These are phyloP conservation scores for Alternaria panax DNA, from an alignment of 2,329 filamentous ascomycete species.

Conservation along the genomic window DNA sequence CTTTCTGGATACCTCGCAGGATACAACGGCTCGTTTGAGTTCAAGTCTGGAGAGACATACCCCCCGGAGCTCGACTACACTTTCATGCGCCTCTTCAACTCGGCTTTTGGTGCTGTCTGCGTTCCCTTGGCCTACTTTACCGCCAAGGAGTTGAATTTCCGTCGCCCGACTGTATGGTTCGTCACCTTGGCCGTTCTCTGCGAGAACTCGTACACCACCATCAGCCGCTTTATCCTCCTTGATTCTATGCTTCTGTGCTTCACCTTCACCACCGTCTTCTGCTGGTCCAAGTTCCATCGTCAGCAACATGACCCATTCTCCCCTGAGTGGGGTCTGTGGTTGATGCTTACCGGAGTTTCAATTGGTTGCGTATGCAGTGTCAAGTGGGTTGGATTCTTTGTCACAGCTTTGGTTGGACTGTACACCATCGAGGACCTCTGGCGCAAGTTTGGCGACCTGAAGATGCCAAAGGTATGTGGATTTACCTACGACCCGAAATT, in stretches of 20 bases:
- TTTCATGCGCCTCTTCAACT: slow-evolving; percentile 98
- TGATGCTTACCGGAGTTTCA: slow-evolving; percentile 90
- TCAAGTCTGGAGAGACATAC: slow-evolving; percentile 97
- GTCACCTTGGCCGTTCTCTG: slow-evolving; percentile 96
- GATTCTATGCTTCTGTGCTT: slow-evolving; percentile 99
- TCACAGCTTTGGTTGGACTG: slow-evolving; percentile 90
- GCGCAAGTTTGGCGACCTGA: slow-evolving; percentile 95
- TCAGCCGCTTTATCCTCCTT: slow-evolving; percentile 96
- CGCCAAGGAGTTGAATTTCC: slow-evolving; percentile 86
- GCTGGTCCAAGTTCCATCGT: slow-evolving; percentile 96
- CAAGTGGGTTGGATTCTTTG: slow-evolving; percentile 97
- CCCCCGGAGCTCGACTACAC: slow-evolving; percentile 94
- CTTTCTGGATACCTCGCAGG: slow-evolving; percentile 94
- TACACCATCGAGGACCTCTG: slow-evolving; percentile 97
- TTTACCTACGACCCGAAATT: background rate
- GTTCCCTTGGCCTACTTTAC: slow-evolving; percentile 96
- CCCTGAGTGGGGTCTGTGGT: slow-evolving; percentile 91
- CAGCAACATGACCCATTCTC: slow-evolving; percentile 87
- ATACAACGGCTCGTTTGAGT: slow-evolving; percentile 99
- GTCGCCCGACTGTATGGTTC: slow-evolving; percentile 88
- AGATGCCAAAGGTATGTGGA: slow-evolving; percentile 76
- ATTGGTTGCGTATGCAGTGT: slow-evolving; percentile 99
- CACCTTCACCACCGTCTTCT: slow-evolving; percentile 96
- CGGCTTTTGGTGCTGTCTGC: slow-evolving; percentile 89
- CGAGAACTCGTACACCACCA: slow-evolving; percentile 99